These are phyloP conservation scores for Fusarium sp. DNA, from an alignment of 2,329 filamentous ascomycete species.

Conservation along the genomic window DNA sequence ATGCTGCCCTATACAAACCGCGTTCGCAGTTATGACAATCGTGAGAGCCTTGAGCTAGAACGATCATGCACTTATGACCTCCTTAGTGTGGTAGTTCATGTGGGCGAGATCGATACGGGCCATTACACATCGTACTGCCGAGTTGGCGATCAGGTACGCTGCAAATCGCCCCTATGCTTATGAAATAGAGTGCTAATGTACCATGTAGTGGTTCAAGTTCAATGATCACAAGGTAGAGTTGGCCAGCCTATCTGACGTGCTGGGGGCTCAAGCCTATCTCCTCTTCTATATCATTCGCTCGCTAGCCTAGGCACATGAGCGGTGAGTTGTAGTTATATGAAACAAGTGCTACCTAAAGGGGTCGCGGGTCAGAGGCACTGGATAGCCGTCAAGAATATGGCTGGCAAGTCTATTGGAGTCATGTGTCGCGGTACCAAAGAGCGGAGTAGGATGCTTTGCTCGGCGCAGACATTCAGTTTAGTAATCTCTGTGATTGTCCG, in stretches of 20 bases:
- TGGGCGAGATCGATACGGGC: slow-evolving; percentile 90
- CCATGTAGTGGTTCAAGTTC: slow-evolving; percentile 85
- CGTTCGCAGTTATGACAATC: slow-evolving; percentile 59
- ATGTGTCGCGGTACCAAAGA: slow-evolving; percentile 10
- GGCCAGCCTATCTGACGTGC: slow-evolving; percentile 83
- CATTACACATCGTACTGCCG: slow-evolving; percentile 92
- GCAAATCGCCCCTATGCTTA: not conserved
- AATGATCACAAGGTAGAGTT: slow-evolving; percentile 93
- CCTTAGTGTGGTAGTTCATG: slow-evolving; percentile 89
- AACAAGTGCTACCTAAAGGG: not conserved
- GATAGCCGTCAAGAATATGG: slow-evolving; percentile 25
- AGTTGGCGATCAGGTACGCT: slow-evolving; percentile 71
- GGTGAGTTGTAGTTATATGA: not conserved
- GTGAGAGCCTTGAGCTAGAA: slow-evolving; percentile 65
- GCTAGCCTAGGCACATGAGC: slow-evolving; percentile 53
- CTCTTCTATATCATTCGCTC: slow-evolving; percentile 84
- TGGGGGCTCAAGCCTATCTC: slow-evolving; percentile 87
- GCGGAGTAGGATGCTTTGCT: slow-evolving; percentile 32
- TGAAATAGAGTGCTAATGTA: slow-evolving; percentile 9
- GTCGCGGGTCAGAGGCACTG: not conserved
- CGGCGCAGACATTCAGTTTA: slow-evolving; percentile 31
- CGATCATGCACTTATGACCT: slow-evolving; percentile 84
- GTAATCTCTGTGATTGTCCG: slow-evolving; percentile 12
- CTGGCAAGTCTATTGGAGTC: slow-evolving; percentile 3
- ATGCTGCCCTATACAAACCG: slow-evolving; percentile 89